Evolutionary conservation across 2,329 filamentous ascomycete species (phyloP).

Genomic region (Calonectria leucothoes): DNA sequence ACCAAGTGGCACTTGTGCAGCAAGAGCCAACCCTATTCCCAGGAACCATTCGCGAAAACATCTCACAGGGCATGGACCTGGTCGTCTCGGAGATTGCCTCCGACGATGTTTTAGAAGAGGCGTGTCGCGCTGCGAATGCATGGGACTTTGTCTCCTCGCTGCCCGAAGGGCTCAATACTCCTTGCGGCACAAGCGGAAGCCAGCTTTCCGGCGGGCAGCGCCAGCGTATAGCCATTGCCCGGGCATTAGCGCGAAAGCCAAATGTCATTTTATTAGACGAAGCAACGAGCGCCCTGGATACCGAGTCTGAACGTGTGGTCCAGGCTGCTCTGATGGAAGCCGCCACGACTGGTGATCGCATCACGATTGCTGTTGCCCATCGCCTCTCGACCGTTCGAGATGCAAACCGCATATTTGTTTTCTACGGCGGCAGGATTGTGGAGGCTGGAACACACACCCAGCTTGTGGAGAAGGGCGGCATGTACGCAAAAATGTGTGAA

Average conservation of each 20-base stretch:
- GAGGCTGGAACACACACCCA: constrained; percentile 13
- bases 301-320: constrained; percentile 8
- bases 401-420: constrained; percentile 46
- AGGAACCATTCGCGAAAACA: constrained; percentile 84
- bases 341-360: constrained; percentile 20
- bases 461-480: constrained; percentile 8
- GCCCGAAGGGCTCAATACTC: constrained; percentile 47
- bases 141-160: constrained; percentile 53
- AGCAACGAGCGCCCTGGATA: constrained; percentile 10
- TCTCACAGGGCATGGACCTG: constrained; percentile 58
- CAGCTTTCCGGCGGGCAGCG: constrained; percentile 66
- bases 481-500: constrained; percentile 22
- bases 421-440: constrained; percentile 45
- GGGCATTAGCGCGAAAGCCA: constrained; percentile 49
- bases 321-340: constrained; percentile 10
- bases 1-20: constrained; percentile 63
- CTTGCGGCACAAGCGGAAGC: constrained; percentile 28
- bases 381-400: constrained; percentile 31
- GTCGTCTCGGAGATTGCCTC: neutral
- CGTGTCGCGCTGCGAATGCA: constrained; percentile 58
- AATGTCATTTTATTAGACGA: constrained; percentile 8
- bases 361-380: constrained; percentile 41
- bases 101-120: constrained; percentile 47
- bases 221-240: constrained; percentile 67
- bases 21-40: constrained; percentile 76